Evolutionary conservation across 768 basidiomycete species (phyloP).

Genomic region (Kwoniella europaea): DNA sequence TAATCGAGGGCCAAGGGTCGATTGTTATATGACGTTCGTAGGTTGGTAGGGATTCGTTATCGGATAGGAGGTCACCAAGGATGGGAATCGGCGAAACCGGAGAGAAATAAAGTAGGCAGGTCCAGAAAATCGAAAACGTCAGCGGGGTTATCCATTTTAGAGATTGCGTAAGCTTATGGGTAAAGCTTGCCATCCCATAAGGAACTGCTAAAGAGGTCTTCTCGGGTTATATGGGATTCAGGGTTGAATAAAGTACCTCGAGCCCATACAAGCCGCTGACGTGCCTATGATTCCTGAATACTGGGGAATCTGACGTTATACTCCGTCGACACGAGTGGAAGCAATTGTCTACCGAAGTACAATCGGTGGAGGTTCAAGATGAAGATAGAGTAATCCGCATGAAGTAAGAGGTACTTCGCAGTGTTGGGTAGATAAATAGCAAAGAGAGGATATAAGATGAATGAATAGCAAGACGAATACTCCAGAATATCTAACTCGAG

Average conservation of each 20-base stretch:
- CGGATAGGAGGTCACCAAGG: neutral
- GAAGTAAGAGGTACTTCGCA: no score
- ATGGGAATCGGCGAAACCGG: constrained; percentile 2
- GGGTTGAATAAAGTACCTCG: neutral
- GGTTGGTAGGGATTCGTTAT: neutral
- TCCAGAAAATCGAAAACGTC: constrained; percentile 3
- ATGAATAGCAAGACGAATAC: no score
- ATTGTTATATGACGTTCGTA: constrained; percentile 1
- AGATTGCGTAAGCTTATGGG: neutral
- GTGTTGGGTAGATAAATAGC: no score
- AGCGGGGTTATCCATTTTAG: neutral
- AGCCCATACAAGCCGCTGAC: constrained; percentile 6
- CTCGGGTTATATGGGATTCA: neutral
- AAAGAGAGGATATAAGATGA: no score
- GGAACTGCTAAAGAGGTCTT: neutral
- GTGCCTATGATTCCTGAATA: constrained; percentile 8
- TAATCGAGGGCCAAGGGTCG: neutral
- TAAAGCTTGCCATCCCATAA: no score
- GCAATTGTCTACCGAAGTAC: neutral
- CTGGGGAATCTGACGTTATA: constrained; percentile 13
- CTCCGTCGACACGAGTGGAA: neutral
- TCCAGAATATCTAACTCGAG: no score
- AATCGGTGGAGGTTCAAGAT: neutral
- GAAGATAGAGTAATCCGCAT: no score
- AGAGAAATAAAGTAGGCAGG: constrained; percentile 3